Evolutionary conservation across 1,139 yeast species (phyloP).

Genomic region (Yamadazyma sp.): DNA sequence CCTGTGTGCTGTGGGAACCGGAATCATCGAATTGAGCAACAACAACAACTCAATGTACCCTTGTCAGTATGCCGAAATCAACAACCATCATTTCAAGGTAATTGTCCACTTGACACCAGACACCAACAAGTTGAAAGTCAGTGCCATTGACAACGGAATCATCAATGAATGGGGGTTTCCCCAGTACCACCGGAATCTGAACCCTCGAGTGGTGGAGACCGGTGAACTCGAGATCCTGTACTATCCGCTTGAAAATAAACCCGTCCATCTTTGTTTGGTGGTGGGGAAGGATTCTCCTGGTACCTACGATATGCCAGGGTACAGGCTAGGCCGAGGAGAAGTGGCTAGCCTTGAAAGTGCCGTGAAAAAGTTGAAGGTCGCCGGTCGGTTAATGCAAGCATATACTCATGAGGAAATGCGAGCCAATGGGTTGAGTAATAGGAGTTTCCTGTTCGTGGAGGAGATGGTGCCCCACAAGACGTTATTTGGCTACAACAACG

Average conservation of each 20-base stretch:
- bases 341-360: constrained; percentile 77
- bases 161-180: constrained; percentile 32
- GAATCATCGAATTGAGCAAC: constrained; percentile 34
- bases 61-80: constrained; percentile 68
- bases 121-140: constrained; percentile 43
- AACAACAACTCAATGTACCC: constrained; percentile 58
- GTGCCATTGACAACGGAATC: constrained; percentile 24
- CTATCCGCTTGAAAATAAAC: constrained; percentile 70
- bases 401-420: constrained; percentile 92
- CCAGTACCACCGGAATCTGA: constrained; percentile 17
- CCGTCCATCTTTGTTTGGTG: constrained; percentile 75
- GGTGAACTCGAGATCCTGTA: constrained; percentile 43
- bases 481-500: constrained; percentile 36
- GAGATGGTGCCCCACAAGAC: constrained; percentile 41
- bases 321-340: constrained; percentile 53
- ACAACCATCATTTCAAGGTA: constrained; percentile 71
- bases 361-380: constrained; percentile 72
- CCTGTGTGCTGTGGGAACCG: constrained; percentile 14
- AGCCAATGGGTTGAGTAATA: constrained; percentile 71
- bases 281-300: constrained; percentile 78
- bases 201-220: constrained; percentile 24
- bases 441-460: constrained; percentile 79
- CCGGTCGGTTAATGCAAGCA: constrained; percentile 90
- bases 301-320: constrained; percentile 68
- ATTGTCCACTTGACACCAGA: constrained; percentile 71